Conservation (phyloP, 768 basidiomycete species). For the Leccinellum luteum region DNA sequence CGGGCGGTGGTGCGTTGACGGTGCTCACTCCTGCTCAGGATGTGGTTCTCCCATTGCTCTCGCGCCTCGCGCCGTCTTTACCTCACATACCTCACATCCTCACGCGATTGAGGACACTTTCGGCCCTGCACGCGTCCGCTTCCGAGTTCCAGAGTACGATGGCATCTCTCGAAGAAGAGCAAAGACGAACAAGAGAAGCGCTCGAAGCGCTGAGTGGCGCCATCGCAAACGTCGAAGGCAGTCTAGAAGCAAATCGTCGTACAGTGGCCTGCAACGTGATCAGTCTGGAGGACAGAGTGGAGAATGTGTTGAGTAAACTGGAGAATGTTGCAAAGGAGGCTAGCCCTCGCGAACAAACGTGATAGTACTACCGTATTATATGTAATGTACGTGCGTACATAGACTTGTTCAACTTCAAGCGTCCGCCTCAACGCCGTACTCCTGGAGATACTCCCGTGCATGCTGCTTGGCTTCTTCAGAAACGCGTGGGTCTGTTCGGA, state of each 20-base stretch:
- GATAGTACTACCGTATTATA: not conserved
- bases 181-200: slow-evolving; percentile 58
- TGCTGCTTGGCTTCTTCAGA: slow-evolving; percentile 49
- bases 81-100: slow-evolving; percentile 90
- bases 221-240: slow-evolving; percentile 68
- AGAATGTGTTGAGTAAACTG: slow-evolving; percentile 43
- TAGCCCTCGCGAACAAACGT: slow-evolving; percentile 1
- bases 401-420: slow-evolving; percentile 6
- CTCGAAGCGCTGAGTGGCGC: slow-evolving; percentile 69
- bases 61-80: slow-evolving; percentile 66
- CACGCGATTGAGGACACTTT: slow-evolving; percentile 81
- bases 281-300: slow-evolving; percentile 62
- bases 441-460: slow-evolving; percentile 40
- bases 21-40: slow-evolving; percentile 44
- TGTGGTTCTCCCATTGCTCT: slow-evolving; percentile 64
- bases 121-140: slow-evolving; percentile 78
- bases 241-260: slow-evolving; percentile 67
- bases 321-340: slow-evolving; percentile 31
- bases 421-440: slow-evolving; percentile 20
- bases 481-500: slow-evolving; percentile 40
- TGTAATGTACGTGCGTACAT: not conserved
- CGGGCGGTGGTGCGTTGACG: slow-evolving; percentile 9
- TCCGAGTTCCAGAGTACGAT: slow-evolving; percentile 72
- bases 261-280: slow-evolving; percentile 73
- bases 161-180: slow-evolving; percentile 66